Conservation (phyloP, 2,329 filamentous ascomycete genomes). For the Clarireedia paspali region DNA sequence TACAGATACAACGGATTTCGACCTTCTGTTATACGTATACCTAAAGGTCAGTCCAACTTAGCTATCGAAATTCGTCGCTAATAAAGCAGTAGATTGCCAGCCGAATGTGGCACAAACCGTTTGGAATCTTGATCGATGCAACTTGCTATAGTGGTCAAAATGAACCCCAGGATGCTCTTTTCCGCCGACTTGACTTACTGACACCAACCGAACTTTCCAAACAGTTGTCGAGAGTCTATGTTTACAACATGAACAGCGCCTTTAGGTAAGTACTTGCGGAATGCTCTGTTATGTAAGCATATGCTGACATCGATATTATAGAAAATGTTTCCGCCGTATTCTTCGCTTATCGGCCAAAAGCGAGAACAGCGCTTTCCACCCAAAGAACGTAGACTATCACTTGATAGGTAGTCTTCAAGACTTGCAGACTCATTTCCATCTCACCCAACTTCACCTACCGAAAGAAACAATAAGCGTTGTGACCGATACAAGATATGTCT, state of each 20-base stretch:
- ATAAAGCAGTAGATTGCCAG: constrained; percentile 49
- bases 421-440: constrained; percentile 57
- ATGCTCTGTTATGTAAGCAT: no score
- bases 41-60: constrained; percentile 43
- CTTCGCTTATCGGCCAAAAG: constrained; percentile 54
- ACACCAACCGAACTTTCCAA: constrained; percentile 53
- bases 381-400: constrained; percentile 58
- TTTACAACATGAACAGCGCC: constrained; percentile 68
- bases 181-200: constrained; percentile 54
- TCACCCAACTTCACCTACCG: constrained; percentile 57
- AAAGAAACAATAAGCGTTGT: constrained; percentile 65
- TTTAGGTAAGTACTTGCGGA: constrained; percentile 50
- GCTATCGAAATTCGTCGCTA: no score
- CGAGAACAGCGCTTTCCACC: constrained; percentile 53
- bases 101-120: constrained; percentile 61
- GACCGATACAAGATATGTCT: constrained; percentile 57
- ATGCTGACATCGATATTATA: constrained; percentile 27
- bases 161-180: constrained; percentile 57
- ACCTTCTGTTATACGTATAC: constrained; percentile 60
- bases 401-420: constrained; percentile 59
- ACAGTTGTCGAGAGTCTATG: constrained; percentile 54
- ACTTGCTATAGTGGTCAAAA: constrained; percentile 63
- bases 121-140: constrained; percentile 60
- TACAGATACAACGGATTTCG: constrained; percentile 55
- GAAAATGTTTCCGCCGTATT: constrained; percentile 58